Percentiles rank a stretch among this genome's conserved stretches.
These are phyloP conservation scores for Xylaria sp. DNA, from an alignment of 495 filamentous ascomycete genomes.

Conservation along the genomic window DNA sequence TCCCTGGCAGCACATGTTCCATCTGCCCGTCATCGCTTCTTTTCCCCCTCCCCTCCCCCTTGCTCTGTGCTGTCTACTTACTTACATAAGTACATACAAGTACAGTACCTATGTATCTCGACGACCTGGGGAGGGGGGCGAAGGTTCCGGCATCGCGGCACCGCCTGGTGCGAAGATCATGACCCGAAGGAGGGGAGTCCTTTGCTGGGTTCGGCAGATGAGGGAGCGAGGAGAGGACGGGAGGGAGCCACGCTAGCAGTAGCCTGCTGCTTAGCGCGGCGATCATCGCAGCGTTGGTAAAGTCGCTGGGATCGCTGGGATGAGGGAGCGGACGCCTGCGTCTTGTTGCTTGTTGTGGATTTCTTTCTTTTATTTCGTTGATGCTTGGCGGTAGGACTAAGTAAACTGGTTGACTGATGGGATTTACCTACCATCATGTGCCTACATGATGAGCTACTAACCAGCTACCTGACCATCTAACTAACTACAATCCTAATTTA, in stretches of 20 bases:
- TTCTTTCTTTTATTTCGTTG: too few species aligned
- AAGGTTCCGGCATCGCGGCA: constrained; percentile 2
- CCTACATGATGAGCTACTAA: too few species aligned
- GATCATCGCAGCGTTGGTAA: background rate
- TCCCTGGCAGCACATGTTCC: background rate
- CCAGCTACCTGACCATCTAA: too few species aligned
- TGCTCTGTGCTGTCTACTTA: background rate
- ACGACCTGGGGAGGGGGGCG: too few species aligned
- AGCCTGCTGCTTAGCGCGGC: background rate
- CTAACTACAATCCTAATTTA: background rate
- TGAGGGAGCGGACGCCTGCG: background rate
- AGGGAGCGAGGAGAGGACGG: background rate
- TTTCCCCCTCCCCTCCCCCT: background rate
- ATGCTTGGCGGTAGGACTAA: background rate
- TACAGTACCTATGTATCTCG: too few species aligned
- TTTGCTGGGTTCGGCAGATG: constrained; percentile 19
- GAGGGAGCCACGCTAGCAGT: background rate
- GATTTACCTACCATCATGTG: background rate
- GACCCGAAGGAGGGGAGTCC: constrained; percentile 3
- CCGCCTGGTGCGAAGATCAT: background rate
- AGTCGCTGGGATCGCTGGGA: background rate
- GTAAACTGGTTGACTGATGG: too few species aligned
- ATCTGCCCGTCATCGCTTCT: background rate
- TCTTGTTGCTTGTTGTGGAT: background rate
- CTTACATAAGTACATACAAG: too few species aligned